These are phyloP conservation scores for Fragaria nilgerrensis DNA, from an alignment of 306 rosid species.

Conservation along the genomic window DNA sequence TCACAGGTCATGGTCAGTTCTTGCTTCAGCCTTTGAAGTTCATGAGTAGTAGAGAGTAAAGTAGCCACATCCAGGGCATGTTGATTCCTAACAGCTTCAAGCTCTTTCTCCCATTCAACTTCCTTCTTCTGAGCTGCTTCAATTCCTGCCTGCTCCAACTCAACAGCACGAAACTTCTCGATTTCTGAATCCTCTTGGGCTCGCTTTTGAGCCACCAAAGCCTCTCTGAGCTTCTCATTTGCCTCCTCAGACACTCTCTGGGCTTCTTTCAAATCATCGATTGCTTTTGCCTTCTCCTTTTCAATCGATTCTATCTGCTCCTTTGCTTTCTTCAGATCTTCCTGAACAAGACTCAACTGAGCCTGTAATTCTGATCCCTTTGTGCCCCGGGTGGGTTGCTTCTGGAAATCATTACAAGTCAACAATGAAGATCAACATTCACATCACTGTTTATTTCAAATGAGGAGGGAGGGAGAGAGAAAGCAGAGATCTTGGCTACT, in stretches of 20 bases:
- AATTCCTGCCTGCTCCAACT: constrained; percentile 92
- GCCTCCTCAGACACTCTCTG: constrained; percentile 75
- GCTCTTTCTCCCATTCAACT: constrained; percentile 81
- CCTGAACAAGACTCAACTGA: constrained; percentile 66
- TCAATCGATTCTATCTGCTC: constrained; percentile 68
- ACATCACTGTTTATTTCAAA: neutral
- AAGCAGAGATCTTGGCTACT: neutral
- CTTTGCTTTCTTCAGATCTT: constrained; percentile 84
- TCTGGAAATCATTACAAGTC: constrained; percentile 45
- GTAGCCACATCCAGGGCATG: constrained; percentile 80
- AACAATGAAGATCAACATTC: constrained; percentile 27
- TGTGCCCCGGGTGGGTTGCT: constrained; percentile 48
- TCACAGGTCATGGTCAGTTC: constrained; percentile 78
- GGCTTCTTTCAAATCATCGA: constrained; percentile 77
- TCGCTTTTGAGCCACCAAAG: constrained; percentile 78
- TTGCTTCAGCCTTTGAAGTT: constrained; percentile 78
- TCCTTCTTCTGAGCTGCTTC: constrained; percentile 83
- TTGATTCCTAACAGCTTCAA: constrained; percentile 76
- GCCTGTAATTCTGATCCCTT: constrained; percentile 74
- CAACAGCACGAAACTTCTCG: constrained; percentile 92
- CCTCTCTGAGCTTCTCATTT: constrained; percentile 78
- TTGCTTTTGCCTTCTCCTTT: constrained; percentile 69
- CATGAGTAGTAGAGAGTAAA: constrained; percentile 76
- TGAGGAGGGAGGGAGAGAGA: neutral
- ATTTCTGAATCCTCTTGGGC: constrained; percentile 91